Evolutionary conservation across 2,329 filamentous ascomycete species (phyloP).

Genomic region (Fusarium decemcellulare): DNA sequence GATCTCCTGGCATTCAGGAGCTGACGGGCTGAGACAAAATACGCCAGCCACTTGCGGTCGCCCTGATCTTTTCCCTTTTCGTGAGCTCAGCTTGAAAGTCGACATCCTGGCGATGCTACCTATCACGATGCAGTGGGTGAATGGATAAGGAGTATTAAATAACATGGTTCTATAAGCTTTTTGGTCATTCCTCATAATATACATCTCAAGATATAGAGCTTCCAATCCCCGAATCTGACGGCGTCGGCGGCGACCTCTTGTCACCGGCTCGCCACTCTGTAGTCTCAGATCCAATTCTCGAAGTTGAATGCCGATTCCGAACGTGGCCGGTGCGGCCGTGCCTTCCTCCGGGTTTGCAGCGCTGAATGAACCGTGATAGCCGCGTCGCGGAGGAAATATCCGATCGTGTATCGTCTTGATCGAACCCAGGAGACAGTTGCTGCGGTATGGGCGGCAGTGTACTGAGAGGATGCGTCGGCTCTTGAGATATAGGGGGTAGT

Average conservation of each 20-base stretch:
- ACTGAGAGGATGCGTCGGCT: not conserved
- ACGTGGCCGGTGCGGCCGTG: not conserved
- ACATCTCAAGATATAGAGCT: constrained; percentile 15
- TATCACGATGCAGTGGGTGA: too few relatives aligned
- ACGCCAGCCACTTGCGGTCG: too few relatives aligned
- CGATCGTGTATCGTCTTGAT: constrained; percentile 1
- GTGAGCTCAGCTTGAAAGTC: too few relatives aligned
- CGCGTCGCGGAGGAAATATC: constrained; percentile 15
- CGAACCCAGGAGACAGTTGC: not conserved
- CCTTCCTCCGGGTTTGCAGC: not conserved
- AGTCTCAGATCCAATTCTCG: not conserved
- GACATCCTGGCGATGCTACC: too few relatives aligned
- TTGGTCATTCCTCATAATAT: not conserved
- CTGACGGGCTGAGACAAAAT: too few relatives aligned
- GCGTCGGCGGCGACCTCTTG: constrained; percentile 13
- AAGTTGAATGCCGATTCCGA: not conserved
- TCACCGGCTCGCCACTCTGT: not conserved
- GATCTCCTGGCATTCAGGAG: too few relatives aligned
- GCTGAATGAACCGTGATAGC: not conserved
- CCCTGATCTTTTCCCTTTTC: too few relatives aligned
- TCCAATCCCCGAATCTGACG: constrained; percentile 23
- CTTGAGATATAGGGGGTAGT: not conserved
- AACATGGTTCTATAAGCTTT: not conserved
- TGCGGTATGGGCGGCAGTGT: not conserved
- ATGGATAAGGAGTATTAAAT: too few relatives aligned